A percentile compares a stretch with the other conserved stretches of the same genome.
phyloP scores from a whole-genome alignment of 495 filamentous ascomycete genomes.

The Xylaria grammica region DNA sequence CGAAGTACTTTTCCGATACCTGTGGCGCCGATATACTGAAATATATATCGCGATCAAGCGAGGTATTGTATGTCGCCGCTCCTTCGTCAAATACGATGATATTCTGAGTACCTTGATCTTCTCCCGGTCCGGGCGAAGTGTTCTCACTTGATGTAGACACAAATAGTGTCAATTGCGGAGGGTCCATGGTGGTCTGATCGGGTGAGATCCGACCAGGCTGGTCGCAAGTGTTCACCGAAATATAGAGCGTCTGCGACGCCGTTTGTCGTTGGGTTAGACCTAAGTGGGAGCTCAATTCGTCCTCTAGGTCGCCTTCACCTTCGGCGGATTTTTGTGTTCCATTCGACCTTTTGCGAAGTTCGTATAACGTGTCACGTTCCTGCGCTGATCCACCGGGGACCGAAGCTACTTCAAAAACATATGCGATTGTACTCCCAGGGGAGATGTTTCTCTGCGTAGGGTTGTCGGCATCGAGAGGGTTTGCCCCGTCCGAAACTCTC shows the following conservation, averaged over 20 bases:
- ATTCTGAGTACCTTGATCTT: conserved; percentile 51
- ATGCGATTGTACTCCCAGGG: conserved; percentile 56
- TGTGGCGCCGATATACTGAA: conserved; percentile 74
- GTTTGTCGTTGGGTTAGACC: conserved; percentile 35
- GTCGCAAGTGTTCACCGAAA: conserved; percentile 81
- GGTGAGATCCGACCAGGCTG: conserved; percentile 64
- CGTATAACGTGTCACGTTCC: conserved; percentile 15
- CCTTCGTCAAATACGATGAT: conserved; percentile 57
- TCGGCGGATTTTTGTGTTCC: conserved; percentile 25
- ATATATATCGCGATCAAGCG: conserved; percentile 67
- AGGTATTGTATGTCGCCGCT: conserved; percentile 62
- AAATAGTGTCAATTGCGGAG: conserved; percentile 79
- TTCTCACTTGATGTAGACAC: conserved; percentile 71
- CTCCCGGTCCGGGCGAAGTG: conserved; percentile 67
- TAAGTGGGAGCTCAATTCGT: conserved; percentile 18
- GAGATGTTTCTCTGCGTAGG: conserved; percentile 58
- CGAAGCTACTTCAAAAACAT: conserved; percentile 41
- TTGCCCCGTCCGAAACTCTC: conserved; percentile 55
- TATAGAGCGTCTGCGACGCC: conserved; percentile 61
- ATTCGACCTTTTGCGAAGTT: conserved; percentile 30
- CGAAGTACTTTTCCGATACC: conserved; percentile 54
- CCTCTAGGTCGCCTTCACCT: conserved; percentile 18
- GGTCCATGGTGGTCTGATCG: conserved; percentile 41
- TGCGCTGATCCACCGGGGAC: conserved; percentile 28
- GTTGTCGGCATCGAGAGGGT: conserved; percentile 67